Conservation (phyloP, 257 asterid species). For the Solanum arcanum region DNA sequence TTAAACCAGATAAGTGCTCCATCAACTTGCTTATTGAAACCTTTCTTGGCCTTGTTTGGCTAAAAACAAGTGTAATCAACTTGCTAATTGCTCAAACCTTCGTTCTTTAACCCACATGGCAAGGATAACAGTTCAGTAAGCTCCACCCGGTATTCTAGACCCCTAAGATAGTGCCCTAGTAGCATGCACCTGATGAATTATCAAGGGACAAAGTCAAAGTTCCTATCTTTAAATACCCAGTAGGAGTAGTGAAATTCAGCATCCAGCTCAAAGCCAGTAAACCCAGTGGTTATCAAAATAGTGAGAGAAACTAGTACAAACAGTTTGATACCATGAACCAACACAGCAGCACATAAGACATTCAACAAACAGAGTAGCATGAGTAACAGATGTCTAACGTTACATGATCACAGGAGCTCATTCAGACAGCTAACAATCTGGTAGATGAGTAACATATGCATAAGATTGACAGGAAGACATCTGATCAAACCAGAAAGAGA, state of each 20-base stretch:
- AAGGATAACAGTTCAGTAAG: constrained; percentile 59
- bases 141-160: constrained; percentile 75
- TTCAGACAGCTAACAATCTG: not conserved
- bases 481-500: not conserved
- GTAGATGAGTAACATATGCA: not conserved
- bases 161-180: constrained; percentile 87
- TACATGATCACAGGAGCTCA: not conserved
- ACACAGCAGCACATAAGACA: not conserved
- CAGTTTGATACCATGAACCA: not conserved
- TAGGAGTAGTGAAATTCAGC: not conserved
- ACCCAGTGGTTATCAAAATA: not conserved
- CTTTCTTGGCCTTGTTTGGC: not conserved
- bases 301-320: not conserved
- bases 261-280: not conserved
- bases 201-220: not conserved
- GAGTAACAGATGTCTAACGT: not conserved
- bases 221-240: not conserved
- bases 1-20: not conserved
- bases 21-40: not conserved
- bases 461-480: not conserved
- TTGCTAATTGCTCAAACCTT: constrained; percentile 17
- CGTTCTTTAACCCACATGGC: constrained; percentile 18
- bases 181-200: constrained; percentile 71
- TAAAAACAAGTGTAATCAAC: constrained; percentile 6
- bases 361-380: not conserved